A percentile compares a stretch with the other conserved stretches of the same genome.
Evolutionary conservation across 106 monocot genomes (phyloP).

Genomic region (Xerophyta viscosa): DNA sequence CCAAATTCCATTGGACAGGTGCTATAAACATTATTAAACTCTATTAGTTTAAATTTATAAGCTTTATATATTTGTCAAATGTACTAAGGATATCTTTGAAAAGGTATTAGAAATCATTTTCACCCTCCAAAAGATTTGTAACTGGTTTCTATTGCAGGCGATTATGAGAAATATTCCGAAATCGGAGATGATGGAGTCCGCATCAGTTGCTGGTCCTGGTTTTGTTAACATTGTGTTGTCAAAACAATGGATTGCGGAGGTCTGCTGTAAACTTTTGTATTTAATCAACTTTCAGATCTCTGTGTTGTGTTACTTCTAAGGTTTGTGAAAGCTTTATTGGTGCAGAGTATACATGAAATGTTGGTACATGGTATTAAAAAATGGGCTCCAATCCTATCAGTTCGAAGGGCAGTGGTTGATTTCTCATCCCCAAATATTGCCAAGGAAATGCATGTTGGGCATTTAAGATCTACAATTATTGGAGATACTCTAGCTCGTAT

Average conservation of each 20-base stretch:
- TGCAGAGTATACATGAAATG: slow-evolving; percentile 79
- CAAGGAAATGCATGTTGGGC: slow-evolving; percentile 99
- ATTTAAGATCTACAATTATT: slow-evolving; percentile 94
- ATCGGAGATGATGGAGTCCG: slow-evolving; percentile 60
- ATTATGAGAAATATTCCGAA: slow-evolving; percentile 71
- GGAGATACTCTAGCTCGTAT: slow-evolving; percentile 90
- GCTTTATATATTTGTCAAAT: too few relatives aligned
- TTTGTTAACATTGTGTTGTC: slow-evolving; percentile 83
- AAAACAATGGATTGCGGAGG: slow-evolving; percentile 75
- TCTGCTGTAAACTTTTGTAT: slow-evolving; percentile 5
- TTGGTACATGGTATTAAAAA: slow-evolving; percentile 60
- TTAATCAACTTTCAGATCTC: neutral
- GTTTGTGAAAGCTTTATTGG: neutral
- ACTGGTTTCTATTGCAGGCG: slow-evolving; percentile 37
- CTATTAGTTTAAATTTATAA: neutral
- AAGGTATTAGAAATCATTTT: too few relatives aligned
- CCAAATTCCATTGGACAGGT: slow-evolving; percentile 94
- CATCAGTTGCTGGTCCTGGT: slow-evolving; percentile 75
- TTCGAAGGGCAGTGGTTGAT: slow-evolving; percentile 70
- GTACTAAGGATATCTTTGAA: too few relatives aligned
- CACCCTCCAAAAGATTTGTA: neutral
- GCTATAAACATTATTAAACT: neutral
- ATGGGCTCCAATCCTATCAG: slow-evolving; percentile 79
- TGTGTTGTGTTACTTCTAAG: neutral
- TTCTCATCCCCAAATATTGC: slow-evolving; percentile 99